Base-by-base conservation (phyloP, 306 rosid species). In the Trifolium pratense region DNA sequence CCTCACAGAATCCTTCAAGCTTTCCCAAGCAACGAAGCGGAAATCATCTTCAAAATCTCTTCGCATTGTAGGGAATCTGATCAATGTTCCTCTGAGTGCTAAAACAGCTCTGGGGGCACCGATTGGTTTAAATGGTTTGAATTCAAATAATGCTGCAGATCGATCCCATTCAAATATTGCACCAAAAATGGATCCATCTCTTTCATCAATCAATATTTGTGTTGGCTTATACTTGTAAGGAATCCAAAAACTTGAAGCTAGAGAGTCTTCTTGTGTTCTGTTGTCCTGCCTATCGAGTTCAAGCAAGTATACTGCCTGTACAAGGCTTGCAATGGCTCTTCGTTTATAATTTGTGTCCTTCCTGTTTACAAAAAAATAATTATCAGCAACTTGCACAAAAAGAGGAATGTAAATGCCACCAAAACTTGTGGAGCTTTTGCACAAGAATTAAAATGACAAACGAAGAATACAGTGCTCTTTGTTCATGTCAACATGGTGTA, bases 131-230 rank as follows among this genome's bases (percentile, higher is more conserved):
- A 89, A 79, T 52, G 87, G 83, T 60, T 85, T 46, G 5, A 82
- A 75, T 53, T 85, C 89, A 43, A 89, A 78, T 64, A 90, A 49
- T 39, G 96, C 90, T 56, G 98, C 92, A 15, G 81, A 82, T 43
- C 90, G 65, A 74, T 93, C 97, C 96, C 96, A 93, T 74, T 93
- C 98, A 23, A 93, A 82, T 78, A 90, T 71, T 66, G 97, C 98
- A 23, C 97, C 98, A 18, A 93, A 90, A 62, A 89, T 89, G 46
- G 98, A 93, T 9, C 93, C 96, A 76, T 93, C 98, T 82, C 98
- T 86, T 80, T 93, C 85, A 70, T 93, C 97, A 52, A 89, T 77
- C 52, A 92, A 65, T 46, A 78, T 84, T 70, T 83, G 66, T 11
- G 79, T 68, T 31, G 87, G 86, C 76, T 87, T 90, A 86, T 90